Evolutionary conservation across 768 basidiomycete species (phyloP), one percentile per base, ranked within the genome.

Genomic region (Leucosporidium creatinivorum): DNA sequence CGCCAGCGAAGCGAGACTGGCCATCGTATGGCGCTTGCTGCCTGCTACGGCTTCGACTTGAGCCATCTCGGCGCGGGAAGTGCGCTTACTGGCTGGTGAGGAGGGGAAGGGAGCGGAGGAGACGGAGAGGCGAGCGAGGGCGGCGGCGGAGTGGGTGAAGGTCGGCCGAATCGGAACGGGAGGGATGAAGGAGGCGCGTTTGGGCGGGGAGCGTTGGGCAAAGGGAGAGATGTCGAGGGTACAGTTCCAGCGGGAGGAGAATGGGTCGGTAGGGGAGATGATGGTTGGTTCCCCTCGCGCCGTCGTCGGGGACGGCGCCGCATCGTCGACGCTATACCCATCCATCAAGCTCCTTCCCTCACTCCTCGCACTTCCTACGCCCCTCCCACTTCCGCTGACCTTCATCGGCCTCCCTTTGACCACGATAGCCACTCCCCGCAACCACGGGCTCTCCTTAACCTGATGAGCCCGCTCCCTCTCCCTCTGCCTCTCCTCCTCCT

Each of bases 171-270:
- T 15, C 3, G 50, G 31, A 23, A 28, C 3, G 1, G 30, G 44
- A 12, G 52, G 59, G n/a, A 1, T 12, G 36, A 62, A 54, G 36
- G 51, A 13, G 9, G 61, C 52, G 6, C 13, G 21, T 18, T 39
- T 30, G 0, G 62, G 56, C 4, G 58, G 62, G 0, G 61, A 28
- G 19, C 48, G 65, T 0, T 26, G 47, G 1, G 66, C 66, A 60
- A 70, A 61, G 5, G 66, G 56, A 1, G 69, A 63, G 30, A 67
- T 61, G 51, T 70, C 69, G 62, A 70, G 66, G 25, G 59, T 54
- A 39, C 63, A 67, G 49, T 67, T 61, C 62, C 62, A 67, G 4
- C 54, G 49, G 8, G 65, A 67, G 1, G 33, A 19, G 33, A 70
- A 64, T 0, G 48, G 13, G 8, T 7, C n/a, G 0, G 62, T 56